Evolutionary conservation across 169 alveolate genomes (phyloP).

Genomic region (Perkinsus olseni): DNA sequence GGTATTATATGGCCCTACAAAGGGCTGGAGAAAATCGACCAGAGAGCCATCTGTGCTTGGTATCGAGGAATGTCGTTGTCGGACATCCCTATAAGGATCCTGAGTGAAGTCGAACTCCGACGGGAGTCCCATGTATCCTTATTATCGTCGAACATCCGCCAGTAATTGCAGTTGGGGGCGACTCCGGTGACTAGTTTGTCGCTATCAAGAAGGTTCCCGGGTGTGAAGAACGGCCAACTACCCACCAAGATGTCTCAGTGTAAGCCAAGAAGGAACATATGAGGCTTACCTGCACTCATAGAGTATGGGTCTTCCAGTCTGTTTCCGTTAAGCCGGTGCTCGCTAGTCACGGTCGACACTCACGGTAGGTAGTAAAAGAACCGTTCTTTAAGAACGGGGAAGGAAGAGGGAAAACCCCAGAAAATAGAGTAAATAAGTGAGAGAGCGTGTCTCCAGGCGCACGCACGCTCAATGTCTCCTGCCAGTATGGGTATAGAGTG

Average conservation of each 20-base stretch:
- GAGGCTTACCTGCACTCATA: constrained; percentile 11
- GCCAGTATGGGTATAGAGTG: too few species aligned
- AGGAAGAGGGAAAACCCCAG: too few species aligned
- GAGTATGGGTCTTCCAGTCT: constrained; percentile 44
- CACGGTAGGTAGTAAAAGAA: too few species aligned
- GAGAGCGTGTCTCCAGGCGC: too few species aligned
- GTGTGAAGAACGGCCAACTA: not conserved
- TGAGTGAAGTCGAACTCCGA: too few species aligned
- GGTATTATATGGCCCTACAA: constrained; percentile 26
- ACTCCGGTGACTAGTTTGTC: not conserved
- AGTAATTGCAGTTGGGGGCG: constrained; percentile 41
- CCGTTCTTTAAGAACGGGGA: too few species aligned
- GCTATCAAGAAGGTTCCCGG: not conserved
- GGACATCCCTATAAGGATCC: constrained; percentile 48
- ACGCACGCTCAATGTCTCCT: too few species aligned
- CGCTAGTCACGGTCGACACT: too few species aligned
- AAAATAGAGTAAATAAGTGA: too few species aligned
- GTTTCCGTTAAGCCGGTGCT: too few species aligned
- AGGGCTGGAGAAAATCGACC: constrained; percentile 62
- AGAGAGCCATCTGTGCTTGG: constrained; percentile 54
- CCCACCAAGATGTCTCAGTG: not conserved
- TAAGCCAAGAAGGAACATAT: not conserved
- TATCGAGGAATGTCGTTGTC: constrained; percentile 57
- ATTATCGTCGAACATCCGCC: constrained; percentile 60
- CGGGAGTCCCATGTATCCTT: constrained; percentile 27